Evolutionary conservation across 176 grass and related monocot species (phyloP).

Genomic region (Cymbopogon citratus): DNA sequence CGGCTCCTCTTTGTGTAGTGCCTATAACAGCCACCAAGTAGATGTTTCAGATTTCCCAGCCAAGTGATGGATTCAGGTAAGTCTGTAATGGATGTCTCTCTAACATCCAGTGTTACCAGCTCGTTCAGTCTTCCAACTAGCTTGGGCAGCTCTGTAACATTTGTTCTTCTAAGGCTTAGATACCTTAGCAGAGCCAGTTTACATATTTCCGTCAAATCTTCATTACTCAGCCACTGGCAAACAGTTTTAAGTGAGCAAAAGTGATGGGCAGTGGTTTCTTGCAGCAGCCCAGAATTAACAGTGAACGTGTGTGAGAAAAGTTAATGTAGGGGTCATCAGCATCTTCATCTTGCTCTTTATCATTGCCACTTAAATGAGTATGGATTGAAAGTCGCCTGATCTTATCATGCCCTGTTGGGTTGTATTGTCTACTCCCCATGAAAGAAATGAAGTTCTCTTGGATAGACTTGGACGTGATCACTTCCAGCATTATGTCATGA

Average conservation of each 20-base stretch:
- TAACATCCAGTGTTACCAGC: background rate
- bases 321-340: background rate
- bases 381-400: background rate
- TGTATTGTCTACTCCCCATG: background rate
- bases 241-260: background rate
- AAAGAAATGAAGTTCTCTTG: slow-evolving; percentile 7
- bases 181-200: slow-evolving; percentile 10
- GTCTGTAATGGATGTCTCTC: background rate
- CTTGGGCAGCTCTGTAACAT: background rate
- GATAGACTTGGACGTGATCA: background rate
- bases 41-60: background rate
- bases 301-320: background rate
- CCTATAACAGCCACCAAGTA: background rate
- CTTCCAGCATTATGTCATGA: slow-evolving; percentile 29
- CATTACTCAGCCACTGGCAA: background rate
- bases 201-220: background rate
- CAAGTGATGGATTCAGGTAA: background rate
- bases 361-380: too few species aligned
- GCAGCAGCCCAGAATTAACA: background rate
- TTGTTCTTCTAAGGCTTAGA: background rate
- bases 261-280: background rate
- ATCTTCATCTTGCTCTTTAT: background rate
- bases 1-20: background rate
- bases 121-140: background rate
- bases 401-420: background rate